These are phyloP conservation scores for Sutorius australiensis DNA, from an alignment of 768 basidiomycete species.

Conservation along the genomic window DNA sequence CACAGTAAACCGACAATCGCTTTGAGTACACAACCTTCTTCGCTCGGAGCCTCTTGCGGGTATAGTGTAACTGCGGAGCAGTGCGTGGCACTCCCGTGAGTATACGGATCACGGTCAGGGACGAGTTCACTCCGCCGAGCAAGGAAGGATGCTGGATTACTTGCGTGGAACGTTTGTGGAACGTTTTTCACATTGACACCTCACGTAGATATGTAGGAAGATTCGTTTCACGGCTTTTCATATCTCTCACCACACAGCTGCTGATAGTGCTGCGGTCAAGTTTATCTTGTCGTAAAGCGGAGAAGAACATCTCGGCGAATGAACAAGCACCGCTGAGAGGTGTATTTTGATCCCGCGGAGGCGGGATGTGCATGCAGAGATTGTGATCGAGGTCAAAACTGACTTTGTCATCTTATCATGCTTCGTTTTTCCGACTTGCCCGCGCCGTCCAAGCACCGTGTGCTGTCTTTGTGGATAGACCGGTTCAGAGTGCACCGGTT, in stretches of 20 bases:
- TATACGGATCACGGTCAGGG: constrained; percentile 18
- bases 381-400: constrained; percentile 11
- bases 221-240: neutral
- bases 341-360: constrained; percentile 23
- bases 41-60: neutral
- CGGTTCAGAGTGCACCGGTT: constrained; percentile 4
- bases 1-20: neutral
- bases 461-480: neutral
- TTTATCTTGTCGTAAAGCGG: constrained; percentile 2
- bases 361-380: neutral
- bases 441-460: constrained; percentile 23
- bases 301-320: constrained; percentile 3
- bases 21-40: neutral
- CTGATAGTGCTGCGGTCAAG: neutral
- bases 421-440: constrained; percentile 7
- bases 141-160: neutral
- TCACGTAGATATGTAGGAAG: constrained; percentile 1
- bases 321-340: neutral
- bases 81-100: neutral
- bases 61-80: neutral
- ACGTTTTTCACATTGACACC: neutral
- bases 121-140: neutral
- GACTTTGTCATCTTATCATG: constrained; percentile 26
- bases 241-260: neutral
- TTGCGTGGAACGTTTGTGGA: neutral